These are phyloP conservation scores for Fusarium subtropicale DNA, from an alignment of 2,329 filamentous ascomycete genomes.

Conservation along the genomic window DNA sequence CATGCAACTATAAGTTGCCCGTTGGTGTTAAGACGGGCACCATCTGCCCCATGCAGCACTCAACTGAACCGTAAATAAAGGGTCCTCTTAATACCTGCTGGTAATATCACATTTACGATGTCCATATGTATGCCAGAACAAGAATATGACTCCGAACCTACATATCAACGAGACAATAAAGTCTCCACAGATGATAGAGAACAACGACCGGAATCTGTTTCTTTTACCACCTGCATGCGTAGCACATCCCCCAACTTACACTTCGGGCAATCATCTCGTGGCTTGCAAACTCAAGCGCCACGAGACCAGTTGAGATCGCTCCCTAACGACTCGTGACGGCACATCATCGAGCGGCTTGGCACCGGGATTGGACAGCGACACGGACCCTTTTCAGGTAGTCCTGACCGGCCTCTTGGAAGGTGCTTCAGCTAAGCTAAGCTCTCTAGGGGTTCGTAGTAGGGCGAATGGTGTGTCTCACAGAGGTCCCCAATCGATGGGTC, in stretches of 20 bases:
- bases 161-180: neutral
- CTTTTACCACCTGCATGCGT: neutral
- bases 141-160: constrained; percentile 3
- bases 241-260: constrained; percentile 34
- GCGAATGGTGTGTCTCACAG: constrained; percentile 36
- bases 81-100: neutral
- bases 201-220: constrained; percentile 1
- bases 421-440: constrained; percentile 18
- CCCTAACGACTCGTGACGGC: constrained; percentile 24
- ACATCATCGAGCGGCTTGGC: constrained; percentile 10
- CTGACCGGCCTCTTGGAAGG: constrained; percentile 8
- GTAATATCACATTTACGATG: constrained; percentile 1
- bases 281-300: constrained; percentile 40
- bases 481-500: constrained; percentile 1
- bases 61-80: neutral
- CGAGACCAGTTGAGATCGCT: constrained; percentile 15
- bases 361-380: constrained; percentile 27
- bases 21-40: constrained; percentile 22
- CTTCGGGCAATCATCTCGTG: constrained; percentile 32
- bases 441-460: constrained; percentile 8
- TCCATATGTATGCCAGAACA: neutral
- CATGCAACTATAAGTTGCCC: constrained; percentile 8
- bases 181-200: neutral
- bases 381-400: constrained; percentile 31
- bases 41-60: neutral